Evolutionary conservation across 176 grass and related monocot genomes (phyloP).

Genomic region (Paspalum vaginatum): DNA sequence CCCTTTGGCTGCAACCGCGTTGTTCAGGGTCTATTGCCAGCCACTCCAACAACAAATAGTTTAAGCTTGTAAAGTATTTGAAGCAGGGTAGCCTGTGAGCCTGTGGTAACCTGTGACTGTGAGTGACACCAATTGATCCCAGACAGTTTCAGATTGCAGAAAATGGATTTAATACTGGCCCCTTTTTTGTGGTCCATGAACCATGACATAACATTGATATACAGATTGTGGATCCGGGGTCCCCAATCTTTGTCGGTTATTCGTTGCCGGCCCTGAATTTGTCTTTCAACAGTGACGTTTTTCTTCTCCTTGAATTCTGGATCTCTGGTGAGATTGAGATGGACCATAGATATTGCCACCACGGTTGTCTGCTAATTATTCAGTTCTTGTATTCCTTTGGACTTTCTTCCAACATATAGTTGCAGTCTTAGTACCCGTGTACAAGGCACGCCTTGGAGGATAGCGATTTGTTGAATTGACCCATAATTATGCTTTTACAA

Average conservation of each 20-base stretch:
- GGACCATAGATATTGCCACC: constrained; percentile 34
- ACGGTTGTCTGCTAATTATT: constrained; percentile 28
- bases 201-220: constrained; percentile 23
- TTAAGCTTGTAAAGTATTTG: constrained; percentile 35
- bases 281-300: constrained; percentile 34
- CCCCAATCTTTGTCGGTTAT: constrained; percentile 51
- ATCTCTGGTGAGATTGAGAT: constrained; percentile 37
- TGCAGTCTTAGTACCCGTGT: not conserved
- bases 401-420: not conserved
- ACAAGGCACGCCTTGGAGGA: not conserved
- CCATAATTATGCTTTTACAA: not conserved
- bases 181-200: constrained; percentile 41
- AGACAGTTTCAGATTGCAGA: constrained; percentile 31
- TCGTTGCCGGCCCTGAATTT: constrained; percentile 36
- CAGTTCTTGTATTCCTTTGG: constrained; percentile 22
- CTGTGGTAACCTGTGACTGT: not conserved
- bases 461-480: constrained; percentile 2
- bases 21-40: constrained; percentile 23
- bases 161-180: constrained; percentile 30
- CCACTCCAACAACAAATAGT: constrained; percentile 39
- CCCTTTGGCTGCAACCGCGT: constrained; percentile 29
- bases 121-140: constrained; percentile 35
- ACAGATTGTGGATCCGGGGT: constrained; percentile 36
- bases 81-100: constrained; percentile 25
- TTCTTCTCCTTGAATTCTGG: constrained; percentile 34